Evolutionary conservation across 2,329 filamentous ascomycete genomes (phyloP).

Genomic region (Chrysosporium queenslandicum): DNA sequence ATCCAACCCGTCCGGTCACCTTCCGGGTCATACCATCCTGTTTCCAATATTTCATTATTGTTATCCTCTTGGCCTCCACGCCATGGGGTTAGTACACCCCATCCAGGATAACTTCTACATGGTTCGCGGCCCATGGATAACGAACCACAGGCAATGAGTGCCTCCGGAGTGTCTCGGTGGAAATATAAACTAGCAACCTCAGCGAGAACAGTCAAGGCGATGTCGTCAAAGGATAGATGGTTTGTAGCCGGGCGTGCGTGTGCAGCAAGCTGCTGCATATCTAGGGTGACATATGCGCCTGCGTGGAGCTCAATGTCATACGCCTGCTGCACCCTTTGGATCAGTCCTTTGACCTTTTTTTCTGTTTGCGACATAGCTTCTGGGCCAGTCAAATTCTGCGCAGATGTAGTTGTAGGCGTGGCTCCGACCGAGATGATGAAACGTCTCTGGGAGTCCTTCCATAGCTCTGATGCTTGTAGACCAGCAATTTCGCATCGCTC

Average conservation of each 20-base stretch:
- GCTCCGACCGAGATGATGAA: conserved; percentile 59
- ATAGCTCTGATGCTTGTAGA: conserved; percentile 14
- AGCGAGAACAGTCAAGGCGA: conserved; percentile 58
- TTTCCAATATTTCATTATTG: background rate
- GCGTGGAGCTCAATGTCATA: conserved; percentile 58
- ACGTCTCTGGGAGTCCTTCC: conserved; percentile 19
- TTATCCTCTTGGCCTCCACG: conserved; percentile 22
- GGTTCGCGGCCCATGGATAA: conserved; percentile 62
- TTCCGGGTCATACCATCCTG: conserved; percentile 20
- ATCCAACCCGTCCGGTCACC: conserved; percentile 46
- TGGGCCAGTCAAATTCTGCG: conserved; percentile 47
- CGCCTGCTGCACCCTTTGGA: conserved; percentile 13
- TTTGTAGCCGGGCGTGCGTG: conserved; percentile 42
- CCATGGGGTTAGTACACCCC: conserved; percentile 59
- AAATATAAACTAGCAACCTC: conserved; percentile 61
- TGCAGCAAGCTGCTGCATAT: conserved; percentile 67
- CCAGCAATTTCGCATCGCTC: conserved; percentile 31
- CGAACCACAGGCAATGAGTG: conserved; percentile 55
- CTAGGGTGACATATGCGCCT: conserved; percentile 63
- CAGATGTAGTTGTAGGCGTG: conserved; percentile 59
- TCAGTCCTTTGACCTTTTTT: conserved; percentile 13
- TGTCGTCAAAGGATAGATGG: conserved; percentile 35
- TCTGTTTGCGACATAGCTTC: conserved; percentile 16
- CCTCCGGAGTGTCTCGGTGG: conserved; percentile 45
- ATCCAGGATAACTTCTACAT: conserved; percentile 59